A percentile compares a stretch with the other conserved stretches of the same genome.
phyloP scores from a whole-genome alignment of 1,139 yeast species.

The Debaryomyces nepalensis region DNA sequence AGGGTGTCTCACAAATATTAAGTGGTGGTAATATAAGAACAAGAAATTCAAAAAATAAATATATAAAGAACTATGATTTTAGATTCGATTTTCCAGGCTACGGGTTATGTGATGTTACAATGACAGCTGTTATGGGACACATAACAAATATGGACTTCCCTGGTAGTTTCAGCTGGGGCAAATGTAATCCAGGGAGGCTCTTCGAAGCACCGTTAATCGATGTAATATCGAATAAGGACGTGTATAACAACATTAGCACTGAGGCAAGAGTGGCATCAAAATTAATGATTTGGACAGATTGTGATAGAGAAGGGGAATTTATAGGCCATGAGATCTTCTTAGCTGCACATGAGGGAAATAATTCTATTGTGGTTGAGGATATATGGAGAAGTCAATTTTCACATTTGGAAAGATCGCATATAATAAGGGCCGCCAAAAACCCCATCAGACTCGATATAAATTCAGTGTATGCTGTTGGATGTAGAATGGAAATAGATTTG shows the following conservation, averaged over 20 bases:
- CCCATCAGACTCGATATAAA: constrained; percentile 68
- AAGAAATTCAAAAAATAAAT: constrained; percentile 60
- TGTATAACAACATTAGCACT: constrained; percentile 68
- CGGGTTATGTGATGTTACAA: constrained; percentile 78
- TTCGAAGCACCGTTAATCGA: constrained; percentile 68
- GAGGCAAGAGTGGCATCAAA: constrained; percentile 66
- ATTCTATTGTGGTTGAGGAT: constrained; percentile 46
- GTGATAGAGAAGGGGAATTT: constrained; percentile 97
- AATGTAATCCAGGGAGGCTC: constrained; percentile 65
- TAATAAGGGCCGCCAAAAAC: constrained; percentile 71
- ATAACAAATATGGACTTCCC: constrained; percentile 70
- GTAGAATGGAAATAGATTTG: constrained; percentile 85
- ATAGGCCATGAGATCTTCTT: constrained; percentile 85
- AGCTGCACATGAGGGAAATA: constrained; percentile 66
- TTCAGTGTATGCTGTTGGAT: constrained; percentile 81
- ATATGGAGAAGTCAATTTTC: constrained; percentile 83
- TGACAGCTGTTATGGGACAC: constrained; percentile 94
- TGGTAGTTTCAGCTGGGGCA: constrained; percentile 67
- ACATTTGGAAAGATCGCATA: constrained; percentile 79
- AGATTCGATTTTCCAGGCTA: constrained; percentile 59
- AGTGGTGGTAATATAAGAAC: constrained; percentile 68
- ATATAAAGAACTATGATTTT: constrained; percentile 82
- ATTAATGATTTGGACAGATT: constrained; percentile 97
- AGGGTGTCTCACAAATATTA: constrained; percentile 74
- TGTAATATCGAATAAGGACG: constrained; percentile 45